These are phyloP conservation scores for Saksenaea vasiformis DNA, from an alignment of 371 early-diverging fungal genomes.

Conservation along the genomic window DNA sequence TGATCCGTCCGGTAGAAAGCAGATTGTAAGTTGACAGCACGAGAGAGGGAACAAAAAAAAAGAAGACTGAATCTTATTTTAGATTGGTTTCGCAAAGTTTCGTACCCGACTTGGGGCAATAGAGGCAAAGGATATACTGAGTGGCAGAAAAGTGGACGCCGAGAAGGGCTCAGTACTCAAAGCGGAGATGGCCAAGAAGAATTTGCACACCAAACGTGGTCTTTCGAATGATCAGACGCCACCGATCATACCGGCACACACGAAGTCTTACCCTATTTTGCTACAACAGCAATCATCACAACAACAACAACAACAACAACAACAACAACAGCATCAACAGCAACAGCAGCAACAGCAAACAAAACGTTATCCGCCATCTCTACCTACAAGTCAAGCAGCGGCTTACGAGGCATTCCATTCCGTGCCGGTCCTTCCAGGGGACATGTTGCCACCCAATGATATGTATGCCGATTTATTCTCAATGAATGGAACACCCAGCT, in stretches of 20 bases:
- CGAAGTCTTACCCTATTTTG: slow-evolving; percentile 22
- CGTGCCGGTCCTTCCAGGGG: slow-evolving; percentile 38
- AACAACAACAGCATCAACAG: no score
- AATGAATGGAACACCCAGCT: background rate
- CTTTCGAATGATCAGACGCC: slow-evolving; percentile 12
- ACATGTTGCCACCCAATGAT: slow-evolving; percentile 42
- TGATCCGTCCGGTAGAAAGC: slow-evolving; percentile 31
- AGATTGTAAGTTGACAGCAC: slow-evolving; percentile 28
- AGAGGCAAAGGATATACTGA: slow-evolving; percentile 84
- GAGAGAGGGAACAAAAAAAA: background rate
- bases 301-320: background rate
- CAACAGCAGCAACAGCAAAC: no score
- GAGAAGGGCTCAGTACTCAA: slow-evolving; percentile 82
- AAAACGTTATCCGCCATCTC: background rate
- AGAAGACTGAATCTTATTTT: slow-evolving; percentile 11
- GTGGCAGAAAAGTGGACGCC: slow-evolving; percentile 83
- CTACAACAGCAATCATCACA: slow-evolving; percentile 35
- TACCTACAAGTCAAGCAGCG: slow-evolving; percentile 14
- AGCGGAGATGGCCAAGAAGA: slow-evolving; percentile 94
- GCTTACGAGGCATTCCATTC: slow-evolving; percentile 53
- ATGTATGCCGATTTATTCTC: slow-evolving; percentile 17
- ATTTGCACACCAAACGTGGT: slow-evolving; percentile 72
- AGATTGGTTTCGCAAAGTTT: slow-evolving; percentile 95
- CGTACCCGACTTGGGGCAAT: slow-evolving; percentile 80
- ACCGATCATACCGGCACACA: slow-evolving; percentile 17